Evolutionary conservation across 768 basidiomycete species (phyloP).

Genomic region (Phallus indusiatus): DNA sequence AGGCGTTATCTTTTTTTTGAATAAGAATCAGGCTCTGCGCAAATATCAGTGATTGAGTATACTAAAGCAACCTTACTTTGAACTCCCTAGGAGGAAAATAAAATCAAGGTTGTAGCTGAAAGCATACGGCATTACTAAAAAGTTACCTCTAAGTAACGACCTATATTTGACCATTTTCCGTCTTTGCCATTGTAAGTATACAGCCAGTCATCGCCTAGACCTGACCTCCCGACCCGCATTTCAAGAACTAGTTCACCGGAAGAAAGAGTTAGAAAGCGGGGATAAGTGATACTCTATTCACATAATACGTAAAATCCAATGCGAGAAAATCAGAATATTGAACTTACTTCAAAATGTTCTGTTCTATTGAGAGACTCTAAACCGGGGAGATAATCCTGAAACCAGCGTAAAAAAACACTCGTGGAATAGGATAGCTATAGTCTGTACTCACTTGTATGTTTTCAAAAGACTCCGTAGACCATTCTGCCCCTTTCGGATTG

Average conservation of each 20-base stretch:
- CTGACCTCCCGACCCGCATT: constrained; percentile 26
- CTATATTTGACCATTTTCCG: constrained; percentile 22
- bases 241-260: constrained; percentile 25
- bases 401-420: neutral
- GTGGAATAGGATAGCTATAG: neutral
- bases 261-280: constrained; percentile 21
- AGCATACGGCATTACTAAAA: neutral
- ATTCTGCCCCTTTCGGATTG: constrained; percentile 16
- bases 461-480: constrained; percentile 21
- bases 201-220: constrained; percentile 30
- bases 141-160: constrained; percentile 26
- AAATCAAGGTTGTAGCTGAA: neutral
- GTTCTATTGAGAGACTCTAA: constrained; percentile 22
- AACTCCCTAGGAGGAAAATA: constrained; percentile 19
- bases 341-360: neutral
- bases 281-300: constrained; percentile 26
- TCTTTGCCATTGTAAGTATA: constrained; percentile 23
- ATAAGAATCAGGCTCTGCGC: neutral
- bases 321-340: no score
- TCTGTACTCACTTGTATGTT: constrained; percentile 15
- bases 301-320: no score
- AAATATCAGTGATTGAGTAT: neutral
- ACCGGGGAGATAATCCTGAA: constrained; percentile 25
- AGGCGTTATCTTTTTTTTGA: constrained; percentile 24
- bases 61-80: constrained; percentile 19